Conservation (phyloP, 2,329 filamentous ascomycete species). For the Colletotrichum gigasporum region DNA sequence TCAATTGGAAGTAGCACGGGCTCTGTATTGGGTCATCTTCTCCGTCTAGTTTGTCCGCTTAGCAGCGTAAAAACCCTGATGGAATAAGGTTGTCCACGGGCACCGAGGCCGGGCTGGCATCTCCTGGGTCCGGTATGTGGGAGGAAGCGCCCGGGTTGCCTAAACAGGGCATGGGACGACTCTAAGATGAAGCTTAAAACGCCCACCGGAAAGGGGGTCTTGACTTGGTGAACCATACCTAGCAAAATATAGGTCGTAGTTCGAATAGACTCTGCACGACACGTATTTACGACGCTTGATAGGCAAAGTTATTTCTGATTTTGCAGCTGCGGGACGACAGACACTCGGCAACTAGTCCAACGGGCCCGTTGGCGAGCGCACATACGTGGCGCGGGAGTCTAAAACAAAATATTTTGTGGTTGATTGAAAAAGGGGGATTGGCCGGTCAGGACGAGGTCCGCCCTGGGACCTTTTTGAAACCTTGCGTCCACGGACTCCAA, state of each 20-base stretch:
- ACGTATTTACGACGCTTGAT: not conserved
- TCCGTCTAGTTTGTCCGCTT: not conserved
- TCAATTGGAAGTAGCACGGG: not conserved
- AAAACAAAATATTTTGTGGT: not conserved
- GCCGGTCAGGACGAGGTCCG: not conserved
- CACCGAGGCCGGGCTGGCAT: not conserved
- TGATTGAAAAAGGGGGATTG: not conserved
- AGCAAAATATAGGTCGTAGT: not conserved
- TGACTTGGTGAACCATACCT: not conserved
- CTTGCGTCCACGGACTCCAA: not conserved
- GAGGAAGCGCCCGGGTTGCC: not conserved
- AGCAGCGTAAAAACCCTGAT: not conserved
- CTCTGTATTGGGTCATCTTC: not conserved
- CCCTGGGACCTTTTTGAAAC: constrained; percentile 14
- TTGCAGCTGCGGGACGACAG: not conserved
- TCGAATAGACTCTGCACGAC: not conserved
- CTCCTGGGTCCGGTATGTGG: not conserved
- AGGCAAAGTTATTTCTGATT: not conserved
- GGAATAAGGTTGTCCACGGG: not conserved
- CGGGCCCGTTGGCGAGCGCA: not conserved
- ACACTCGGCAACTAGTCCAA: not conserved
- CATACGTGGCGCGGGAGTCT: not conserved
- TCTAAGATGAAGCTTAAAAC: constrained; percentile 9
- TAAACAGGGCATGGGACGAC: not conserved
- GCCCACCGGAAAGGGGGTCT: not conserved